These are phyloP conservation scores for Penicillium sp. DNA, from an alignment of 2,329 filamentous ascomycete species.

Conservation along the genomic window DNA sequence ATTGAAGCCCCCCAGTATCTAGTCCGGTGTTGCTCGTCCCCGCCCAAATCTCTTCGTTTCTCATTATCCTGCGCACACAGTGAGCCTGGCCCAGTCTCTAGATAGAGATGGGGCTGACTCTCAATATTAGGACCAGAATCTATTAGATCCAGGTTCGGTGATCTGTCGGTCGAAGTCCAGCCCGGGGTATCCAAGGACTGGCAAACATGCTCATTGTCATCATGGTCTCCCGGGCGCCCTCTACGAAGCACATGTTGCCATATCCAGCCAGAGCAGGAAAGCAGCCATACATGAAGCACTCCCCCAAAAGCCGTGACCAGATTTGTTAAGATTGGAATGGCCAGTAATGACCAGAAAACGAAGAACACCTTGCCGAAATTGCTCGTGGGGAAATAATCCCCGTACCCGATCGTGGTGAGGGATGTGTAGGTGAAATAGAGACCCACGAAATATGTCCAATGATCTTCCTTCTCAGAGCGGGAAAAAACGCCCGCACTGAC, in stretches of 20 bases:
- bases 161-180: background rate
- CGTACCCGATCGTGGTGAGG: constrained; percentile 59
- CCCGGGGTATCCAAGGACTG: background rate
- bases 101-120: background rate
- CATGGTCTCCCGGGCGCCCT: background rate
- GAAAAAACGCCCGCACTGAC: constrained; percentile 18
- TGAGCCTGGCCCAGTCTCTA: background rate
- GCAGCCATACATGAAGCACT: background rate
- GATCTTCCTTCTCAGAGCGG: constrained; percentile 46
- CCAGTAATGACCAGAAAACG: constrained; percentile 59
- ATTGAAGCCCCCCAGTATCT: background rate
- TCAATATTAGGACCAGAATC: background rate
- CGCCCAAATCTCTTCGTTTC: background rate
- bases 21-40: background rate
- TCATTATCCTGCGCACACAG: background rate
- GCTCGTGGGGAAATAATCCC: constrained; percentile 50
- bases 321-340: constrained; percentile 55
- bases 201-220: background rate
- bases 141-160: background rate
- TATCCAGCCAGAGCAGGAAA: background rate
- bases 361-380: constrained; percentile 59
- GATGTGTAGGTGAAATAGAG: constrained; percentile 58
- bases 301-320: background rate
- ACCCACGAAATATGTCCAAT: constrained; percentile 56
- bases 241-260: background rate